These are phyloP conservation scores for Ganoderma boninense DNA, from an alignment of 1,284 basidiomycete genomes.

Conservation along the genomic window DNA sequence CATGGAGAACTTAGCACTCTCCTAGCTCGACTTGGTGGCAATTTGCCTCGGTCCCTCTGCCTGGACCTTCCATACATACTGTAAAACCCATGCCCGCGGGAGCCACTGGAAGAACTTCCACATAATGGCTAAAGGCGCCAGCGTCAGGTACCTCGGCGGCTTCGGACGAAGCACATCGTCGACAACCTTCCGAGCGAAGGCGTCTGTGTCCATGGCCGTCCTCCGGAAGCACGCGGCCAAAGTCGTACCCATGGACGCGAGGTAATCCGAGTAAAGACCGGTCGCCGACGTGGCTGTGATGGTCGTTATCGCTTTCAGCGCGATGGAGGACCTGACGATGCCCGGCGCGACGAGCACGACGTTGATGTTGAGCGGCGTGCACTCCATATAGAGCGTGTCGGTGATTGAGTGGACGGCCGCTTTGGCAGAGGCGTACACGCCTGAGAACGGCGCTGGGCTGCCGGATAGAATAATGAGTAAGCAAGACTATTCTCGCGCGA, in stretches of 20 bases:
- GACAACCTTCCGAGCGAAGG: slow-evolving; percentile 61
- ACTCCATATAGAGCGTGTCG: slow-evolving; percentile 75
- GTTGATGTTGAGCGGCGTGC: slow-evolving; percentile 63
- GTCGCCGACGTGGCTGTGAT: slow-evolving; percentile 48
- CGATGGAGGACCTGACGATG: slow-evolving; percentile 48
- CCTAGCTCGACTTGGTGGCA: background rate
- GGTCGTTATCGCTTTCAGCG: slow-evolving; percentile 38
- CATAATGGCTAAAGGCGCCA: background rate
- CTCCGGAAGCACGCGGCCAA: background rate
- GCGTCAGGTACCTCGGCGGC: slow-evolving; percentile 34
- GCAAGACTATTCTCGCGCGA: background rate
- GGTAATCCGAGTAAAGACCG: slow-evolving; percentile 23
- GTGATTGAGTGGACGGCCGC: slow-evolving; percentile 68
- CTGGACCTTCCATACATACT: slow-evolving; percentile 7
- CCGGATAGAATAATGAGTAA: background rate
- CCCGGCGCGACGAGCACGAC: slow-evolving; percentile 71
- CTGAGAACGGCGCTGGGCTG: slow-evolving; percentile 76
- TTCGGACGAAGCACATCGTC: slow-evolving; percentile 44
- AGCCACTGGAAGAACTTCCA: slow-evolving; percentile 1
- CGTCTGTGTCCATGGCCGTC: slow-evolving; percentile 37
- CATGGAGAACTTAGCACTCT: background rate
- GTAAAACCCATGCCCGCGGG: slow-evolving; percentile 10
- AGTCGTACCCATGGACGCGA: background rate
- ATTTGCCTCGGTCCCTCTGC: background rate
- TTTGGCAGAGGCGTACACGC: slow-evolving; percentile 73